Base-by-base conservation (phyloP, 1,139 yeast genomes). In the Suhomyces panamericanus region DNA sequence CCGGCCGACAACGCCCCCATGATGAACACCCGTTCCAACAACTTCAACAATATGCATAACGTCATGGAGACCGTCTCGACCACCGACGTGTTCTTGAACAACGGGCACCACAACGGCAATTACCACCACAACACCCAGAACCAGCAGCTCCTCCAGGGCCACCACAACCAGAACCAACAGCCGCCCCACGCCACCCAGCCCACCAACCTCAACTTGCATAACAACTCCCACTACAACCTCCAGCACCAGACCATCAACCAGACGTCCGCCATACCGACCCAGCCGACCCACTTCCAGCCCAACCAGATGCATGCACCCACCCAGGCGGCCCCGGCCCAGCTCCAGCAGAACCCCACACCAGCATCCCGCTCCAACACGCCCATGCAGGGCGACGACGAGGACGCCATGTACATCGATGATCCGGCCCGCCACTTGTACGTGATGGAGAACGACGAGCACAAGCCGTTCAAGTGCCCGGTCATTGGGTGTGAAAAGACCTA, bases 401-500 rank as follows among this genome's bases (percentile, higher is more conserved):
- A 58, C 42, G 78, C 79, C 47, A 83, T 84, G 69, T 85, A 83
- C 59, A 85, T 86, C 39, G 91, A 85, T 60, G 97, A 91, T 64
- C 99, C 98, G 0, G 96, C 97, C 1, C 80, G 98, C 53, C 95
- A 91, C 59, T 70, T 93, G 48, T 91, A 91, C 62, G 96, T 90
- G 36, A 84, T 88, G 76, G 97, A 91, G 65, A 85, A 85, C 53
- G 93, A 87, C 49, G 96, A 90, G 57, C 89, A 89, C 63, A 86
- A 93, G 65, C 99, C 99, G 17, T 93, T 87, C 73, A 90, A 87
- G 64, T 93, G 99, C 70, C 99, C 98, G 0, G 99, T 93, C 34
- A 87, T 90, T 60, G 99, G 99, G 6, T 93, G 99, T 68, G 98
- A 91, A 58, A 93, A 93, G 73, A 91, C 95, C 31, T 93, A 93